Base-by-base conservation (phyloP, 1,139 yeast genomes). In the Blastobotrys buckinghamii region DNA sequence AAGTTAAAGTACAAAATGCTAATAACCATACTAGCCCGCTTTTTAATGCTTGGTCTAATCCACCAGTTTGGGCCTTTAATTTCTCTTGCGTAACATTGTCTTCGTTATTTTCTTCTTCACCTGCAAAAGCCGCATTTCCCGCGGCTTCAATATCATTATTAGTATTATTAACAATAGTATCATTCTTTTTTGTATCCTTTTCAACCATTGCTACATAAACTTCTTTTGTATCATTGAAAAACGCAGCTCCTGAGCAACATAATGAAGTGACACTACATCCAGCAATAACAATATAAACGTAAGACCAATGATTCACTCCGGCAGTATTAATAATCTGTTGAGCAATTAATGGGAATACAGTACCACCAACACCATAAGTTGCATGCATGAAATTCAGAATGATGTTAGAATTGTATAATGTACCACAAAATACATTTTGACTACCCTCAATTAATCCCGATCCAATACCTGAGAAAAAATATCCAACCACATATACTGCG, bases 331-430 rank as follows among this genome's bases (percentile, higher is more conserved):
- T 70, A 71, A 81, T 70, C 10, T 74, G 65, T 0, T 84, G 80
- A 1, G 78, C 81, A 13, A 79, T 62, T 22, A 80, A 59, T 0
- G 88, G 87, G 1, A 81, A 70, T 1, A 78, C 52, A 2, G 80
- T 74, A 1, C 84, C 87, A 7, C 87, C 87, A 1, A 77, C 50
- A 1, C 87, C 87, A 60, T 81, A 82, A 8, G 69, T 61, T 0
- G 82, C 84, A 61, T 82, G 87, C 53, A 73, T 70, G 33, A 69
- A 64, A 0, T 84, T 80, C 48, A 82, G 63, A 48, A 75, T 73
- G 32, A 69, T 73, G 10, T 80, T 71, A 42, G 75, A 72, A 24
- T 73, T 71, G 34, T 75, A 70, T 41, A 81, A 62, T 42, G 75
- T 64, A 5, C 82, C 72, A n/a, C 79, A 60, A 58, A 78, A 79